Evolutionary conservation across 129 eudicot genomes (phyloP).

Genomic region (Pulicaria dysenterica): DNA sequence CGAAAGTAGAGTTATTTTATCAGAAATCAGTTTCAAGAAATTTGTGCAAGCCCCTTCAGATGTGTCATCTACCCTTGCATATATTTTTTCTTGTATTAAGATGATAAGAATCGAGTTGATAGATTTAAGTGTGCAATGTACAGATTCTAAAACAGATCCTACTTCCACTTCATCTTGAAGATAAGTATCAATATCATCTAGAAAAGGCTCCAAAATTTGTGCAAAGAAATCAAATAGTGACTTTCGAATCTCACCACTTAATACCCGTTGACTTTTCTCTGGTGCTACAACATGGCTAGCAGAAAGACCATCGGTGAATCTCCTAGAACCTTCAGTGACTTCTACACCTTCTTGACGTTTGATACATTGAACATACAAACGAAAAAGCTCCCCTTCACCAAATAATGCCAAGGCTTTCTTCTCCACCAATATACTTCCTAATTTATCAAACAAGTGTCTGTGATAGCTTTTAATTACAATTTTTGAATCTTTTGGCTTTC

Average conservation of each 20-base stretch:
- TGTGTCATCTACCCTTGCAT: constrained; percentile 70
- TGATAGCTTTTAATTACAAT: constrained; percentile 72
- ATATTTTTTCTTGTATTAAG: constrained; percentile 57
- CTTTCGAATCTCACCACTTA: constrained; percentile 64
- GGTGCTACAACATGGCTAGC: background rate
- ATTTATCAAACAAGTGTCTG: constrained; percentile 73
- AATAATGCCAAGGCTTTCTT: constrained; percentile 50
- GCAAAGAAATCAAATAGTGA: constrained; percentile 75
- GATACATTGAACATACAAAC: constrained; percentile 53
- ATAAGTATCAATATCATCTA: constrained; percentile 49
- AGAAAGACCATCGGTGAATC: constrained; percentile 13
- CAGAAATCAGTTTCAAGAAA: constrained; percentile 61
- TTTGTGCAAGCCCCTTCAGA: constrained; percentile 82
- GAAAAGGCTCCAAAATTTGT: constrained; percentile 64
- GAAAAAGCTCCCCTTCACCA: constrained; percentile 76
- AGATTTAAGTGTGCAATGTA: constrained; percentile 49
- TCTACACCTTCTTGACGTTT: constrained; percentile 55
- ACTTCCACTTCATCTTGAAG: constrained; percentile 41
- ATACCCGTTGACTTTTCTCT: constrained; percentile 17
- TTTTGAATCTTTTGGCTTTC: constrained; percentile 44
- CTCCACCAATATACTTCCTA: constrained; percentile 51
- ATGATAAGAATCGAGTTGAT: constrained; percentile 50
- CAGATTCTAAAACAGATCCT: constrained; percentile 41
- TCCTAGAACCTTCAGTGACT: constrained; percentile 36
- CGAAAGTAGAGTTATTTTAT: constrained; percentile 50